Evolutionary conservation across 768 basidiomycete genomes (phyloP).

Genomic region (Piloderma croceum): DNA sequence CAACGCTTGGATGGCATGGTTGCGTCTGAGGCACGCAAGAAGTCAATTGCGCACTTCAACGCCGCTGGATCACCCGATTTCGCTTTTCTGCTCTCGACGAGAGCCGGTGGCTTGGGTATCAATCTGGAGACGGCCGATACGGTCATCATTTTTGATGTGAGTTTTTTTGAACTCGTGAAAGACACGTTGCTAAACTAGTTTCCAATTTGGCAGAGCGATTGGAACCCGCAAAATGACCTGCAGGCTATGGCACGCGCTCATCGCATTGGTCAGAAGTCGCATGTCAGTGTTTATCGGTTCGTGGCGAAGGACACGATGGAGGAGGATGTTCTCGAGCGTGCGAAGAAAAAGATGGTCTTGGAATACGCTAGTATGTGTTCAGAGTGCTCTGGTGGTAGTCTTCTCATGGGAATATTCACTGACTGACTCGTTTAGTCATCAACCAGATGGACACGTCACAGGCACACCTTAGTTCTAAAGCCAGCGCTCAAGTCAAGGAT

Average conservation of each 20-base stretch:
- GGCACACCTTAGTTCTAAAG: slow-evolving; percentile 85
- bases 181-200: slow-evolving; percentile 8
- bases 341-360: slow-evolving; percentile 99
- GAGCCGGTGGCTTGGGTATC: slow-evolving; percentile 96
- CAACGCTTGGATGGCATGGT: slow-evolving; percentile 97
- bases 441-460: slow-evolving; percentile 99
- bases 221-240: slow-evolving; percentile 98
- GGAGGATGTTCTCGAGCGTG: slow-evolving; percentile 95
- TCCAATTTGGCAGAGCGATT: slow-evolving; percentile 65
- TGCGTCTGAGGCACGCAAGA: slow-evolving; percentile 87
- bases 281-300: slow-evolving; percentile 97
- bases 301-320: slow-evolving; percentile 99
- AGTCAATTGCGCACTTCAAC: slow-evolving; percentile 96
- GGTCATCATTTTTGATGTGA: slow-evolving; percentile 96
- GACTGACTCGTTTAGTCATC: slow-evolving; percentile 62
- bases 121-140: slow-evolving; percentile 99
- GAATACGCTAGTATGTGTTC: slow-evolving; percentile 91
- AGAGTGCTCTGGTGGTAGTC: slow-evolving; percentile 1
- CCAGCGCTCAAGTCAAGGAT: slow-evolving; percentile 53
- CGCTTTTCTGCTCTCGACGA: slow-evolving; percentile 92
- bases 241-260: slow-evolving; percentile 99
- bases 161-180: slow-evolving; percentile 26
- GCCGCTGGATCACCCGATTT: slow-evolving; percentile 90
- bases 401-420: slow-evolving; percentile 11
- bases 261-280: slow-evolving; percentile 97